A percentile compares a stretch with the other conserved stretches of the same genome.
phyloP scores from a whole-genome alignment of 768 basidiomycete genomes.

The Trametes villosa region DNA sequence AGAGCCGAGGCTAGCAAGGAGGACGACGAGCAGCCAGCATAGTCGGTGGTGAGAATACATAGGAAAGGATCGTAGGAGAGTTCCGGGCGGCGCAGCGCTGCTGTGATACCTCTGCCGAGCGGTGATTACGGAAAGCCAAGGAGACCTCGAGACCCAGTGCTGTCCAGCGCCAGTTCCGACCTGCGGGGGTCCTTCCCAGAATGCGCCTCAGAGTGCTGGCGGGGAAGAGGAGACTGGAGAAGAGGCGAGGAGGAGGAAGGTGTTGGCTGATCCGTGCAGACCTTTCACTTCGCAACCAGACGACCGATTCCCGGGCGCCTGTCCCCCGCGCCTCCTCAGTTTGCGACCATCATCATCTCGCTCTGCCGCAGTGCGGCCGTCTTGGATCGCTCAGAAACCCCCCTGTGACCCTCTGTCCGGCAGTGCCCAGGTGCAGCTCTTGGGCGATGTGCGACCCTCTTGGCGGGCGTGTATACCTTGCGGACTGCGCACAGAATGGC shows the following conservation, averaged over 20 bases:
- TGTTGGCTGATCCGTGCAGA: background rate
- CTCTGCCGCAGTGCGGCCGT: background rate
- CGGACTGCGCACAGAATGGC: no score
- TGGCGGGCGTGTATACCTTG: no score
- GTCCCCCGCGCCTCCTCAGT: slow-evolving; percentile 1
- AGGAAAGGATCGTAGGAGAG: slow-evolving; percentile 17
- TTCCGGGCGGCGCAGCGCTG: slow-evolving; percentile 5
- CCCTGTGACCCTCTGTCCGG: no score
- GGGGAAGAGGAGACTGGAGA: slow-evolving; percentile 4
- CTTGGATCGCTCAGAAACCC: background rate
- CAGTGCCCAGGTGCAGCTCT: no score
- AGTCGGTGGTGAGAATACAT: slow-evolving; percentile 22
- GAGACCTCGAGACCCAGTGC: slow-evolving; percentile 12
- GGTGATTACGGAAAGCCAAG: slow-evolving; percentile 17
- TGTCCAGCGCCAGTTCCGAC: slow-evolving; percentile 25
- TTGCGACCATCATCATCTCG: slow-evolving; percentile 16
- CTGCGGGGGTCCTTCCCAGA: slow-evolving; percentile 23
- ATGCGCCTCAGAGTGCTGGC: slow-evolving; percentile 5
- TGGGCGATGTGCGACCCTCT: no score
- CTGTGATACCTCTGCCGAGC: slow-evolving; percentile 8
- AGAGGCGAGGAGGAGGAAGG: slow-evolving; percentile 7
- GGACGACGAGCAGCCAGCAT: slow-evolving; percentile 18
- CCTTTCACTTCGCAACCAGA: slow-evolving; percentile 6
- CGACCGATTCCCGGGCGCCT: slow-evolving; percentile 1
- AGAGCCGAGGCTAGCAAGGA: slow-evolving; percentile 18